Conservation (phyloP, 257 asterid species). For the Sherardia arvensis region DNA sequence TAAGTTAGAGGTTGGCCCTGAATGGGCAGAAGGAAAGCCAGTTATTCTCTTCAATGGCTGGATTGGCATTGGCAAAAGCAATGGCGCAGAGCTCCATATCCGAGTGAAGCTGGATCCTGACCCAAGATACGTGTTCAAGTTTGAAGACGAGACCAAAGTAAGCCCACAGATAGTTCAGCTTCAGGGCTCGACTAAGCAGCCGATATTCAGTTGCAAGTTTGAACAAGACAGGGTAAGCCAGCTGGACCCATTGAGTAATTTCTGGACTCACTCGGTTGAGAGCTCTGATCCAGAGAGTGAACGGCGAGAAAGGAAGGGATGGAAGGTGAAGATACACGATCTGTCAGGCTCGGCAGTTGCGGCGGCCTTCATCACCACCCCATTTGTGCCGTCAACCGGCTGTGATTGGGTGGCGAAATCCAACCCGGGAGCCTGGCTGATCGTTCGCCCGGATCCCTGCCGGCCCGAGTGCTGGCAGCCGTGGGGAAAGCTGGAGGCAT, state of each 20-base stretch:
- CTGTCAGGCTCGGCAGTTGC: conserved; percentile 95
- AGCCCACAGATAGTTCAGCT: conserved; percentile 92
- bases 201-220: conserved; percentile 95
- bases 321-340: conserved; percentile 92
- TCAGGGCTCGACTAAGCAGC: conserved; percentile 75
- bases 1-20: conserved; percentile 73
- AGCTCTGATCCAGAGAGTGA: conserved; percentile 51
- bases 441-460: conserved; percentile 71
- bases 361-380: conserved; percentile 94
- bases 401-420: conserved; percentile 95
- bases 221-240: conserved; percentile 74
- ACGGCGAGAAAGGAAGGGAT: conserved; percentile 85
- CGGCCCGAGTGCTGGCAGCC: conserved; percentile 89
- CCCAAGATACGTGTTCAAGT: conserved; percentile 86
- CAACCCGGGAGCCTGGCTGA: conserved; percentile 98
- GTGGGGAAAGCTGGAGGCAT: conserved; percentile 98
- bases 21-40: conserved; percentile 87
- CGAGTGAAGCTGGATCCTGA: conserved; percentile 89
- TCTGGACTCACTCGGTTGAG: conserved; percentile 52
- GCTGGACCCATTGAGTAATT: conserved; percentile 57
- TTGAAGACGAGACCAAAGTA: conserved; percentile 73
- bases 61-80: conserved; percentile 82
- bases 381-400: conserved; percentile 89
- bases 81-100: conserved; percentile 74
- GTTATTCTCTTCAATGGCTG: conserved; percentile 73